Conservation (phyloP, 371 early-diverging fungal genomes). For the Rhizopus stolonifer region DNA sequence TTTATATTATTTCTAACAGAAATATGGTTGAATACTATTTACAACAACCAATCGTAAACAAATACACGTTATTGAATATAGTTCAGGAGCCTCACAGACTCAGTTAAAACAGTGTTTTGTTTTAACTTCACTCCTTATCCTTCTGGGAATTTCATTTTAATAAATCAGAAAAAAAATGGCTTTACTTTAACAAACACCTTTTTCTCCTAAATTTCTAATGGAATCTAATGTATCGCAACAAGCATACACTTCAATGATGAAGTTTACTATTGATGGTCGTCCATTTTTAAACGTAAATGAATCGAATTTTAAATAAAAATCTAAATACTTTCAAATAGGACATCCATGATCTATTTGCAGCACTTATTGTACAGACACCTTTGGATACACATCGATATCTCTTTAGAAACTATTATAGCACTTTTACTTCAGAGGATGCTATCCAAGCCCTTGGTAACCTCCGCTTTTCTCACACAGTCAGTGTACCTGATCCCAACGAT, state of each 20-base stretch:
- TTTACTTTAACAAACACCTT: background rate
- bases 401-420: conserved; percentile 58
- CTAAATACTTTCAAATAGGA: conserved; percentile 35
- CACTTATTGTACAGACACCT: conserved; percentile 60
- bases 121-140: no score
- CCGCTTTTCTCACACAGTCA: conserved; percentile 54
- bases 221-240: conserved; percentile 38
- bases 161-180: background rate
- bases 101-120: background rate
- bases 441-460: conserved; percentile 53
- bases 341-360: conserved; percentile 64
- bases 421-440: conserved; percentile 63
- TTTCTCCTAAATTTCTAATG: conserved; percentile 24
- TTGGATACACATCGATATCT: conserved; percentile 55
- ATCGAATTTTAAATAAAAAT: background rate
- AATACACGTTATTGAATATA: background rate
- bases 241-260: conserved; percentile 52
- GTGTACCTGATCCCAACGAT: conserved; percentile 59
- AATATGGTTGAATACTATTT: conserved; percentile 2
- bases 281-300: conserved; percentile 43
- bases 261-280: conserved; percentile 48
- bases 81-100: no score
- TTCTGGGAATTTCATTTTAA: background rate
- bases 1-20: no score
- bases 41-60: conserved; percentile 2